Conservation (phyloP, 768 basidiomycete species). For the Coprinopsis cinerea region DNA sequence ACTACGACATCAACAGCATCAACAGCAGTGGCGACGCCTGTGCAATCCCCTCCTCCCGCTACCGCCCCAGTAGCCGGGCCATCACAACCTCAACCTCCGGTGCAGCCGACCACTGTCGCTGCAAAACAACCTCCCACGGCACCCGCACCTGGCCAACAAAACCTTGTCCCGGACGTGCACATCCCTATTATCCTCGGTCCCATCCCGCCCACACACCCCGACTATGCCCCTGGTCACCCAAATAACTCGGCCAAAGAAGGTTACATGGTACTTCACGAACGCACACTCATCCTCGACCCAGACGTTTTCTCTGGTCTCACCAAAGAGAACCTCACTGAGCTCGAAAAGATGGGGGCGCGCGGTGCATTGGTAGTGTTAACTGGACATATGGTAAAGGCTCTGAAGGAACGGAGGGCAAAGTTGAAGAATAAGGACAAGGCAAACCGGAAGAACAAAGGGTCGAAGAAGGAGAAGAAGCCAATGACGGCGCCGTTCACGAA, state of each 20-base stretch:
- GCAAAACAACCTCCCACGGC: conserved; percentile 12
- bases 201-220: conserved; percentile 59
- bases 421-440: conserved; percentile 36
- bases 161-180: conserved; percentile 47
- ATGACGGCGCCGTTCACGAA: conserved; percentile 39
- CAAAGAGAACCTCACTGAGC: conserved; percentile 61
- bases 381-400: conserved; percentile 75
- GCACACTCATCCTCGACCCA: conserved; percentile 80
- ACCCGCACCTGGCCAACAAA: conserved; percentile 14
- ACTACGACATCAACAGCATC: conserved; percentile 21
- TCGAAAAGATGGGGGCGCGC: conserved; percentile 77
- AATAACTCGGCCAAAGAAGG: conserved; percentile 48
- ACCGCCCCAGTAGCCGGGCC: conserved; percentile 15
- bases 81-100: conserved; percentile 17
- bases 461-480: conserved; percentile 19
- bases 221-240: conserved; percentile 38
- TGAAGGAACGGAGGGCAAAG: conserved; percentile 66
- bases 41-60: conserved; percentile 14
- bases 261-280: conserved; percentile 78
- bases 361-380: conserved; percentile 79
- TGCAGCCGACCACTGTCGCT: conserved; percentile 13
- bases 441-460: conserved; percentile 22
- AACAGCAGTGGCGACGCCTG: conserved; percentile 16
- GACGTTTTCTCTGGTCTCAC: conserved; percentile 77
- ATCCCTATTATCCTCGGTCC: conserved; percentile 76